A percentile compares a stretch with the other conserved stretches of the same genome.
These are phyloP conservation scores for Candida loeiensis DNA, from an alignment of 805 yeast species.

Conservation along the genomic window DNA sequence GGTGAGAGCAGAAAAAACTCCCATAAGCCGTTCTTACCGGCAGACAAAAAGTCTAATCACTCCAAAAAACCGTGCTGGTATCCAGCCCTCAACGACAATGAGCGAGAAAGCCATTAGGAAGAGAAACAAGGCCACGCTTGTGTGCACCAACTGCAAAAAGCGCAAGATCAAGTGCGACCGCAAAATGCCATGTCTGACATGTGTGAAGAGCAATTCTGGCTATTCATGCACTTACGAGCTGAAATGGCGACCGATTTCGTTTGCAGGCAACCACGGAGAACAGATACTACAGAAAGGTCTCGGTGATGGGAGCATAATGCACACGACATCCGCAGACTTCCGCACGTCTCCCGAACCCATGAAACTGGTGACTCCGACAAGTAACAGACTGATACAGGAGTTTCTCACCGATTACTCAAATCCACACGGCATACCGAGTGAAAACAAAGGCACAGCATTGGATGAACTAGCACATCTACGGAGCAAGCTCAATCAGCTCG, in stretches of 20 bases:
- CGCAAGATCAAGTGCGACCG: conserved; percentile 34
- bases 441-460: conserved; percentile 2
- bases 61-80: neutral
- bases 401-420: neutral
- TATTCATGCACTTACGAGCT: conserved; percentile 20
- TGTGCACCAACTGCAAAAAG: conserved; percentile 30
- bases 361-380: neutral
- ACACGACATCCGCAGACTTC: neutral
- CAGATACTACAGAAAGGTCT: conserved; percentile 5
- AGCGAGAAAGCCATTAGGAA: conserved; percentile 10
- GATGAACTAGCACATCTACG: conserved; percentile 10
- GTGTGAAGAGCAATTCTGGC: conserved; percentile 19
- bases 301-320: conserved; percentile 3
- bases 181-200: conserved; percentile 24
- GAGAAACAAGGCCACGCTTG: conserved; percentile 23
- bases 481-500: conserved; percentile 7
- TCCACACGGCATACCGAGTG: neutral
- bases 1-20: neutral
- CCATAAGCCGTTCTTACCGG: conserved; percentile 1
- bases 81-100: conserved; percentile 4
- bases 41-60: neutral
- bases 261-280: neutral
- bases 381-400: neutral
- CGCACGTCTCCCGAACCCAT: neutral
- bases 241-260: conserved; percentile 13